These are phyloP conservation scores for Aureobasidium sp. DNA, from an alignment of 2,329 filamentous ascomycete species.

Conservation along the genomic window DNA sequence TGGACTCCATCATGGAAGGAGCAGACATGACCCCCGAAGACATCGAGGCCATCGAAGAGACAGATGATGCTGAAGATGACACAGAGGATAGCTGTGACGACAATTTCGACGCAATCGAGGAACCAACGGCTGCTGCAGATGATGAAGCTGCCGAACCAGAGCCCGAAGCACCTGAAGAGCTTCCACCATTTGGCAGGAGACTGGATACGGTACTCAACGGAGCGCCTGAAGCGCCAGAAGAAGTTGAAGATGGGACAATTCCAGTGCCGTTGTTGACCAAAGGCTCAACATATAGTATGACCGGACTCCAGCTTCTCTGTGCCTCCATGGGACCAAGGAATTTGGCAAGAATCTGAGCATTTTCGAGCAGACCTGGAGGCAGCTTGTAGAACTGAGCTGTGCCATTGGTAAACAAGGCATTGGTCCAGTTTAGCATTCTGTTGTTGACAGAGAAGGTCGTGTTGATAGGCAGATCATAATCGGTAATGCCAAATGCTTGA, in stretches of 20 bases:
- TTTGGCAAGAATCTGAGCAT: constrained; percentile 22
- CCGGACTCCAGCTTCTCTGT: constrained; percentile 19
- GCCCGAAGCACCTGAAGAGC: neutral
- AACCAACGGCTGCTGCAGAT: neutral
- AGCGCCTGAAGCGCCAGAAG: neutral
- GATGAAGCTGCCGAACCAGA: neutral
- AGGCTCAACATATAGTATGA: constrained; percentile 21
- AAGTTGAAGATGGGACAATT: neutral
- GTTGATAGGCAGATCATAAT: constrained; percentile 19
- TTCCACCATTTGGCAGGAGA: neutral
- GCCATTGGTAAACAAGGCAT: constrained; percentile 23
- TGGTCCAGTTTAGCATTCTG: constrained; percentile 24
- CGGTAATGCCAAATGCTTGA: constrained; percentile 21
- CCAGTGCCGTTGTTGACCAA: neutral
- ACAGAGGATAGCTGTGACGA: neutral
- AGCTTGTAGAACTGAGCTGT: constrained; percentile 25
- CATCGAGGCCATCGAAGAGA: neutral
- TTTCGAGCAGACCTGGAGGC: constrained; percentile 19
- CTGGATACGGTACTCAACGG: neutral
- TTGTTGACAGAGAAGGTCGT: constrained; percentile 22
- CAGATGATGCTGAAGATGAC: neutral
- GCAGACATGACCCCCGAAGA: neutral
- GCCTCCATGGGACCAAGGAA: constrained; percentile 21
- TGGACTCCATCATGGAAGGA: neutral
- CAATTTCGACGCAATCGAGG: neutral